These are phyloP conservation scores for Phytophthora quininea DNA, from an alignment of 352 stramenopile genomes.

Conservation along the genomic window DNA sequence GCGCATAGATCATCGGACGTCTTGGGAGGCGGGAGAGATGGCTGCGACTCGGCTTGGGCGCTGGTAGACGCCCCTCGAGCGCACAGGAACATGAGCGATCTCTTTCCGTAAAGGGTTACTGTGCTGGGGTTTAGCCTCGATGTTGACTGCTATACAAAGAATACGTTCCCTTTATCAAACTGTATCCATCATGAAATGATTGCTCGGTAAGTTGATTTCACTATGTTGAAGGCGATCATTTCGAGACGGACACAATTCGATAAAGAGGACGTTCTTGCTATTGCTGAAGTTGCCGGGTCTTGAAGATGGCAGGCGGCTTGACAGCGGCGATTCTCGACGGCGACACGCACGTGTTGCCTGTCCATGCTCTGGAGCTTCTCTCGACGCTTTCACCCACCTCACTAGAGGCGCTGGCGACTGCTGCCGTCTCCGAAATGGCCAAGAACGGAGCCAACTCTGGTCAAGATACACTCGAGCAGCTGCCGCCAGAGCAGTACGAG, in stretches of 20 bases:
- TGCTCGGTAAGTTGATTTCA: no score
- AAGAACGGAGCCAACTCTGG: not conserved
- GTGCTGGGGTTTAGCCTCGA: not conserved
- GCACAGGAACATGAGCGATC: conserved; percentile 30
- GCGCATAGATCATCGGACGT: not conserved
- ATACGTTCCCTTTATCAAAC: no score
- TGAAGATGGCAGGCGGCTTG: conserved; percentile 22
- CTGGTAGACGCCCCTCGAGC: conserved; percentile 19
- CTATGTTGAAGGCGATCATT: no score
- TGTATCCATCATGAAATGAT: no score
- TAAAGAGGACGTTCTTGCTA: no score
- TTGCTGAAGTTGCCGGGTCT: not conserved
- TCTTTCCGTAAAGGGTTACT: not conserved
- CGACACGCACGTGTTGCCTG: conserved; percentile 24
- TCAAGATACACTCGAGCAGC: conserved; percentile 8
- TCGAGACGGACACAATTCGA: no score
- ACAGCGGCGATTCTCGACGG: conserved; percentile 19
- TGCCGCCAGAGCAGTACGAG: conserved; percentile 9
- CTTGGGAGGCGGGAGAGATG: not conserved
- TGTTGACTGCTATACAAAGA: no score
- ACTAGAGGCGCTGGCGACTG: conserved; percentile 30
- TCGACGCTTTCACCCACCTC: conserved; percentile 12
- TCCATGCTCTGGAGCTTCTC: conserved; percentile 11
- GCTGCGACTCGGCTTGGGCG: not conserved
- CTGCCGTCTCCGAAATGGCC: conserved; percentile 31